Evolutionary conservation across 1,284 basidiomycete species (phyloP), one percentile per base, ranked within the genome.

Genomic region (Melampsora americana): DNA sequence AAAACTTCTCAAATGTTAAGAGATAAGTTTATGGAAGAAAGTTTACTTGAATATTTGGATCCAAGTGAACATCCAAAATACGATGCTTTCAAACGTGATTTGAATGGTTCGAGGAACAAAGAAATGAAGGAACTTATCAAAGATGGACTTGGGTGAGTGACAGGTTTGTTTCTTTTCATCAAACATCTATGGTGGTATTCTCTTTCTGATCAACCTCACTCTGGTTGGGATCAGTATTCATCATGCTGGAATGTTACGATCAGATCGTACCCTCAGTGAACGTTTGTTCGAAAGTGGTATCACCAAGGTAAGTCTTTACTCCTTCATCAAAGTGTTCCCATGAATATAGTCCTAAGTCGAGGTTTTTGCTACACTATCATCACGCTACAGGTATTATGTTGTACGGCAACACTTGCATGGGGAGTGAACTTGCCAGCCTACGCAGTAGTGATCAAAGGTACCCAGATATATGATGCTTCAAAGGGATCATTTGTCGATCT

Each of bases 371-470:
- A 69, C 28, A 70, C 7, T 65, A 5, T 39, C 16, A 59, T 4
- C 59, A 9, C 14, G 16, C 5, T 1, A 80, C 79, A 96, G 91
- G 93, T 98, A 66, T 86, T 99, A 12, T 98, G 93, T 84, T 99
- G 96, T 85, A 99, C 96, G 2, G 93, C 96, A 1, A 99, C 96
- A 0, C 86, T 99, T 44, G 96, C 96, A 0, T 99, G 96, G 96
- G 96, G 96, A 86, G 96, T 99, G 80, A 99, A 99, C 83, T 85
- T 99, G 80, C 96, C 96, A 53, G 96, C 96, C 5, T 97, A 99
- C 84, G 96, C 96, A 75, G 93, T 85, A 76, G 86, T 99, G 79
- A 99, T 99, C 85, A 99, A 99, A 84, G 96, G 96, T 18, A 99
- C 96, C 0, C 92, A 99, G 80, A 87, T 99, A 2, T 99, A 99